Base-by-base conservation (phyloP, 2,329 filamentous ascomycete genomes). In the Fusarium napiforme region DNA sequence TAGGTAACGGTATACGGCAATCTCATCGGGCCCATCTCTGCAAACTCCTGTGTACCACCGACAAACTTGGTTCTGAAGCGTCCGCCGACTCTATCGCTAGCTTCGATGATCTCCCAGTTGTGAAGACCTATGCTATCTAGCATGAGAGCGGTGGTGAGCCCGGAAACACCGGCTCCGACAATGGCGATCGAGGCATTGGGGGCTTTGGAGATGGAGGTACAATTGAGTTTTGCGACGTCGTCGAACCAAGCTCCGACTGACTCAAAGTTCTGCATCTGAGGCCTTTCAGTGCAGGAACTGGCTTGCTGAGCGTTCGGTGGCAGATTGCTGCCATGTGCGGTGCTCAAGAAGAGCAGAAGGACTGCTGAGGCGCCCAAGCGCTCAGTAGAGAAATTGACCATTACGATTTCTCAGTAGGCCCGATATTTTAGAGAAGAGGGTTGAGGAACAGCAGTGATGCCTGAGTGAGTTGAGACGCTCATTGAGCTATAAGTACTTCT, bases 61-160 rank as follows among this genome's bases (percentile, higher is more conserved):
- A 93, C 84, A 61, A 92, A 92, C 61, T 85, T 85, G 4, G 91
- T 93, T 64, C 89, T 88, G 0, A 93, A 87, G 26, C 91, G 87
- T 7, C 91, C 90, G 21, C 91, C 91, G 19, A 92, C 84, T 12
- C 91, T 84, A 43, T 88, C 79, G 10, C 86, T 87, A 0, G 89
- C 88, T 78, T 93, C 91, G 23, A 90, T 83, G 62, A 93, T 90
- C 50, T 87, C 85, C 81, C 90, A 85, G 78, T 92, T 88, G 40
- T 85, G 84, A 59, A 92, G 84, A 7, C 90, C 90, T 5, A 84
- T 82, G 68, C 86, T 83, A 7, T 78, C 88, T 78, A 81, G 86
- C 83, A 81, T 79, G 12, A 89, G 81, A 65, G 83, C 86, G 4
- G 86, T 91, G 86, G 92, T 89, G 52, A 93, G 79, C 0, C 91